A percentile compares a stretch with the other conserved stretches of the same genome.
phyloP scores from a whole-genome alignment of 208 protist species.

The Phytomonas francai region DNA sequence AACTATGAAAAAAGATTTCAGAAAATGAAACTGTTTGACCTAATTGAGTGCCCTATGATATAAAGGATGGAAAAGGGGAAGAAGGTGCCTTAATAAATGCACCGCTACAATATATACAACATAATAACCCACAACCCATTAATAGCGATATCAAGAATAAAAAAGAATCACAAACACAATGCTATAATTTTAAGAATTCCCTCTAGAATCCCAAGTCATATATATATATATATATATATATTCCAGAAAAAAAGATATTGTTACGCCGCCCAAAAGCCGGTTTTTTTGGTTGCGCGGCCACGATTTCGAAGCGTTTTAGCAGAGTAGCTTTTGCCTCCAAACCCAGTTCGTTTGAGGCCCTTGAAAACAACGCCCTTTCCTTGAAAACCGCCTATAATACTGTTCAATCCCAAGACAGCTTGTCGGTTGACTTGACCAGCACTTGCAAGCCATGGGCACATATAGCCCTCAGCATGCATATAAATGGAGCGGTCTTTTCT shows the following conservation, averaged over 20 bases:
- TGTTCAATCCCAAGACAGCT: conserved; percentile 34
- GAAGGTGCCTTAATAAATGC: background rate
- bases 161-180: conserved; percentile 7
- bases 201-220: background rate
- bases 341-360: conserved; percentile 60
- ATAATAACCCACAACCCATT: background rate
- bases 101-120: background rate
- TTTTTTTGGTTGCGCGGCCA: conserved; percentile 76
- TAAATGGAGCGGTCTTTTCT: conserved; percentile 73
- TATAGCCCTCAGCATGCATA: conserved; percentile 84
- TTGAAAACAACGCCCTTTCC: conserved; percentile 29
- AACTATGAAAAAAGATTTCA: background rate
- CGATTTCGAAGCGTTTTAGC: conserved; percentile 60
- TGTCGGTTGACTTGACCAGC: conserved; percentile 19
- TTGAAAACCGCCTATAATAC: conserved; percentile 12
- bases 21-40: background rate
- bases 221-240: background rate
- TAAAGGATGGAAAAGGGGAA: background rate
- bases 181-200: conserved; percentile 6
- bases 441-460: conserved; percentile 80
- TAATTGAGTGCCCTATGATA: background rate
- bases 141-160: background rate
- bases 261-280: conserved; percentile 78
- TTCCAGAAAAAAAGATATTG: conserved; percentile 6
- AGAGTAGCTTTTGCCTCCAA: conserved; percentile 83